Conservation (phyloP, 257 asterid genomes). For the Petrea volubilis region DNA sequence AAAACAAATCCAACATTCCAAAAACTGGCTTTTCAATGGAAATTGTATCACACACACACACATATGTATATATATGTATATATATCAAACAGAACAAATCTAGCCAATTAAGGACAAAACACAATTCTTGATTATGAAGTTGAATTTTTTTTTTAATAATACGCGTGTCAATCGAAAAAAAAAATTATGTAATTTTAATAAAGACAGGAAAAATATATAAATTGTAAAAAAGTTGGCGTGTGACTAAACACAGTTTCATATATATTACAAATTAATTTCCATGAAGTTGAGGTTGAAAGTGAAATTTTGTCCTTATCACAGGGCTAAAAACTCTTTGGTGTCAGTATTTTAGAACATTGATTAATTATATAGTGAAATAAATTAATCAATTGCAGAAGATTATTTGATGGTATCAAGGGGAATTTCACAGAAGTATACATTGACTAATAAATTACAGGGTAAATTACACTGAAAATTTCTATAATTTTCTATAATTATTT, state of each 20-base stretch:
- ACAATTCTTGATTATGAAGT: conserved; percentile 23
- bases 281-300: conserved; percentile 17
- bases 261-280: neutral
- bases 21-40: conserved; percentile 38
- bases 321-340: neutral
- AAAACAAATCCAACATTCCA: conserved; percentile 35
- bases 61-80: too few species aligned
- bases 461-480: too few species aligned
- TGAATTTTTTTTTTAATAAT: neutral
- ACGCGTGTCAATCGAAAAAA: conserved; percentile 4
- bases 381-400: too few species aligned
- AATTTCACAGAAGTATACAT: too few species aligned
- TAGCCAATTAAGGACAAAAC: conserved; percentile 20
- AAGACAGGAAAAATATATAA: neutral
- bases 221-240: neutral
- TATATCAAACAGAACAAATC: neutral
- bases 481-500: too few species aligned
- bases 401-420: too few species aligned
- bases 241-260: neutral
- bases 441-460: too few species aligned
- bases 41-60: conserved; percentile 14
- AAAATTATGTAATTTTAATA: neutral
- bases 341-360: neutral
- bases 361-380: neutral
- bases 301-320: neutral